Evolutionary conservation across 345 rosid genomes (phyloP), one percentile per base, ranked within the genome.

Genomic region (Acer negundo): DNA sequence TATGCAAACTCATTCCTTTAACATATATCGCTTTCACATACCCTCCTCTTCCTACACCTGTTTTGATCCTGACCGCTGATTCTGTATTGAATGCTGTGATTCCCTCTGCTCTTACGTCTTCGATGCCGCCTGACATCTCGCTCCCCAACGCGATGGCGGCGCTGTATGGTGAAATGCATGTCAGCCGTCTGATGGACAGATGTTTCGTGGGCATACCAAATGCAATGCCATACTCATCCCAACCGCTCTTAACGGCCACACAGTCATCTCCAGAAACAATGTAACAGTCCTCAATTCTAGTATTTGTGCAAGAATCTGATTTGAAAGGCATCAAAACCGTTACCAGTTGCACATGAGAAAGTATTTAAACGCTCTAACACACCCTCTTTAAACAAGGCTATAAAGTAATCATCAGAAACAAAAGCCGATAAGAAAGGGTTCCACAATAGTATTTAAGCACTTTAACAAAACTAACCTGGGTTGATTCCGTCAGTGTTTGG

Each of bases 401-500:
- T 35, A 35, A 4, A 35, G 38, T 35, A 35, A 35, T 35, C 38
- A 35, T 35, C 6, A 35, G 0, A 35, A 6, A 6, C 6, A 35
- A 35, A 35, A 35, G 38, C 38, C 1, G 38, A 35, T 35, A 35
- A 6, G 6, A 35, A 35, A 35, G 1, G 6, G 38, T 35, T 3
- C 6, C 4, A 35, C 6, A 35, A 35, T 35, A 35, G 38, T 35
- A 35, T 28, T 28, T 28, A 28, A 28, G 31, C 31, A 28, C 3
- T 28, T 3, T 28, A 26, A 11, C 3, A 6, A 8, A 2, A 67
- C 19, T 51, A 79, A 93, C 98, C 98, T 81, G 98, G 99, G 73
- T 93, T 91, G 83, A 95, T 93, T 4, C 98, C 98, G 56, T 95
- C 98, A 9, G 99, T 95, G 83, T 95, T 95, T 0, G 99, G 98